Base-by-base conservation (phyloP, 306 rosid genomes). In the Sesbania bispinosa region DNA sequence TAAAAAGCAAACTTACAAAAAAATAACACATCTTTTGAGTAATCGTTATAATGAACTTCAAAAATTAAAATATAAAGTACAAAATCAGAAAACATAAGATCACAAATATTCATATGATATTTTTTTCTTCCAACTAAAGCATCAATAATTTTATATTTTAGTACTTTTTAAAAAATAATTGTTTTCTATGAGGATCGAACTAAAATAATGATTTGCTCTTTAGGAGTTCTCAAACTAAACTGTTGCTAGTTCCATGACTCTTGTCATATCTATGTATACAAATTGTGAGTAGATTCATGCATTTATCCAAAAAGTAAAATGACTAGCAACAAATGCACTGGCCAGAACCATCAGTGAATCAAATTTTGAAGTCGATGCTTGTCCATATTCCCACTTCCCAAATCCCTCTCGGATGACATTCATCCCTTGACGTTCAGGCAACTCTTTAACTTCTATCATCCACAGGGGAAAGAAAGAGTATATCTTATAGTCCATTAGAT, bases 161-260 rank as follows among this genome's bases (percentile, higher is more conserved):
- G 54, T 30, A 55, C 4, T 39, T 50, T 71, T 21, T 14, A 51
- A 47, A 32, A 36, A 52, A 13, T 42, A 71, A 3, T 52, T n/a
- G n/a, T n/a, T n/a, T n/a, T n/a, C 23, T 16, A 24, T 1, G 46
- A 47, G 9, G 57, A 62, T n/a, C 33, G 20, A 69, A 38, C 62
- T 30, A 32, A 45, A 41, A 10, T 21, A 61, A 16, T 27, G 10
- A 10, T 43, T 39, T 41, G 8, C 24, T 50, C 63, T 61, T 27
- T 29, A 71, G 58, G 15, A 6, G 21, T 67, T 20, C n/a, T n/a
- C 54, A 71, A 55, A 55, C 35, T 14, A 23, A 69, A 69, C 41
- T 38, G 24, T 46, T 27, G 36, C 54, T 1, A 23, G 42, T 42
- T 36, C 13, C 32, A 27, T 13, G 32, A 55, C 42, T 68, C 30